Percentiles rank a stretch among this genome's conserved stretches.
Conservation (phyloP, 805 yeast species). For the Saccharomyces paradoxus region DNA sequence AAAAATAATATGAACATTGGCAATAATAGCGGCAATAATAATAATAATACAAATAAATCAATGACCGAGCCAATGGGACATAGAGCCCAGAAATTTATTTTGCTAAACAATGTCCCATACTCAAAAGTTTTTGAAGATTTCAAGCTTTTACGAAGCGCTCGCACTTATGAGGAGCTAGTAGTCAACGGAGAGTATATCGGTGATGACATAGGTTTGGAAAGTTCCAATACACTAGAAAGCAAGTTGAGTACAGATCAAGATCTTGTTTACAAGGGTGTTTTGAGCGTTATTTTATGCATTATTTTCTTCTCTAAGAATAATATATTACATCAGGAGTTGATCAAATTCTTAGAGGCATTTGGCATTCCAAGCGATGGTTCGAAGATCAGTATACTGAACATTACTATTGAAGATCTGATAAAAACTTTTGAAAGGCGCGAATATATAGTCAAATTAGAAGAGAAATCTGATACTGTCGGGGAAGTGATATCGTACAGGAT, state of each 20-base stretch:
- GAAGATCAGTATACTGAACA: slow-evolving; percentile 19
- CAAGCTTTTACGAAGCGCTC: slow-evolving; percentile 9
- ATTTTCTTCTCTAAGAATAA: slow-evolving; percentile 24
- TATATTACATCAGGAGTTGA: slow-evolving; percentile 21
- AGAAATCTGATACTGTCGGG: slow-evolving; percentile 19
- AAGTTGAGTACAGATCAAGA: slow-evolving; percentile 15
- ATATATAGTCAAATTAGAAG: slow-evolving; percentile 18
- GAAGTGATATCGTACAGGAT: slow-evolving; percentile 17
- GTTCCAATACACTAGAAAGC: slow-evolving; percentile 10
- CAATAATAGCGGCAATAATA: background rate
- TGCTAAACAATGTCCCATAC: slow-evolving; percentile 14
- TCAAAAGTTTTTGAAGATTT: slow-evolving; percentile 11
- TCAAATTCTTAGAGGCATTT: slow-evolving; percentile 11
- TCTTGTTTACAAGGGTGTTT: slow-evolving; percentile 19
- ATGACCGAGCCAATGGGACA: slow-evolving; percentile 4
- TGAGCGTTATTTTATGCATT: slow-evolving; percentile 14
- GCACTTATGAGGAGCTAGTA: slow-evolving; percentile 9
- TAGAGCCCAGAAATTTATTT: slow-evolving; percentile 19
- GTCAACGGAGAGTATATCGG: slow-evolving; percentile 17
- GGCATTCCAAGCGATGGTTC: slow-evolving; percentile 25
- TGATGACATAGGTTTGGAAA: slow-evolving; percentile 8
- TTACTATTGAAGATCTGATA: slow-evolving; percentile 18
- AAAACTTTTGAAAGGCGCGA: slow-evolving; percentile 17
- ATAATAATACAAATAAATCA: background rate
- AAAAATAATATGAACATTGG: slow-evolving; percentile 2